Evolutionary conservation across 805 yeast genomes (phyloP).

Genomic region (Kodamaea kaohsiungensis): DNA sequence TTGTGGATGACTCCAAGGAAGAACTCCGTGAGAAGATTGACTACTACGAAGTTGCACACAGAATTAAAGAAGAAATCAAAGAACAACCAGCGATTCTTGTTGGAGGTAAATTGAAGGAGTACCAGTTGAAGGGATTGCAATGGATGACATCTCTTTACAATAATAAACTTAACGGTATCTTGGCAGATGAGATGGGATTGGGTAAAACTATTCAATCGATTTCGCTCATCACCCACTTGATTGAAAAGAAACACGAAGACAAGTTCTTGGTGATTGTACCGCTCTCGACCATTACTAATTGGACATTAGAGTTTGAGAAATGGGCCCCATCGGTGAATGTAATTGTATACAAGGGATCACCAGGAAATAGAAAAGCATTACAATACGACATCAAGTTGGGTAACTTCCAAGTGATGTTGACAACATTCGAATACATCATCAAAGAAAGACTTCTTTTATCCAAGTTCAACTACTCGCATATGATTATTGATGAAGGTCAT

Average conservation of each 20-base stretch:
- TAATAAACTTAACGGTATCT: conserved; percentile 61
- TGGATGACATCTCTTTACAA: conserved; percentile 69
- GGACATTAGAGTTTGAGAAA: conserved; percentile 83
- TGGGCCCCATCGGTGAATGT: conserved; percentile 84
- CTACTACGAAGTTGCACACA: conserved; percentile 81
- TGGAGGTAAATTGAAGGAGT: conserved; percentile 80
- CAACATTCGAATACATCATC: conserved; percentile 81
- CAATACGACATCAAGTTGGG: conserved; percentile 66
- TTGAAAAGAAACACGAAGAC: conserved; percentile 66
- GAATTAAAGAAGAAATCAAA: conserved; percentile 62
- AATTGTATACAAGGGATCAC: conserved; percentile 77
- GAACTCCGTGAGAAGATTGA: conserved; percentile 68
- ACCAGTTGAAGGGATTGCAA: conserved; percentile 64
- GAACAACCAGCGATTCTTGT: conserved; percentile 69
- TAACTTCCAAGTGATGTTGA: conserved; percentile 72
- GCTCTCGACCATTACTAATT: conserved; percentile 77
- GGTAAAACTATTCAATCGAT: conserved; percentile 78
- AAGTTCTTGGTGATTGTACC: conserved; percentile 83
- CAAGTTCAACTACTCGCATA: conserved; percentile 76
- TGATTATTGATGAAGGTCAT: conserved; percentile 92
- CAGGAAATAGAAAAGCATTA: conserved; percentile 64
- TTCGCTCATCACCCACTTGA: conserved; percentile 68
- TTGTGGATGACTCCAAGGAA: conserved; percentile 45
- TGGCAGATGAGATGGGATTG: conserved; percentile 70
- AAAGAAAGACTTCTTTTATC: conserved; percentile 71